These are phyloP conservation scores for Coccomyxa subellipsoidea DNA, from an alignment of 163 green algal species.

Conservation along the genomic window DNA sequence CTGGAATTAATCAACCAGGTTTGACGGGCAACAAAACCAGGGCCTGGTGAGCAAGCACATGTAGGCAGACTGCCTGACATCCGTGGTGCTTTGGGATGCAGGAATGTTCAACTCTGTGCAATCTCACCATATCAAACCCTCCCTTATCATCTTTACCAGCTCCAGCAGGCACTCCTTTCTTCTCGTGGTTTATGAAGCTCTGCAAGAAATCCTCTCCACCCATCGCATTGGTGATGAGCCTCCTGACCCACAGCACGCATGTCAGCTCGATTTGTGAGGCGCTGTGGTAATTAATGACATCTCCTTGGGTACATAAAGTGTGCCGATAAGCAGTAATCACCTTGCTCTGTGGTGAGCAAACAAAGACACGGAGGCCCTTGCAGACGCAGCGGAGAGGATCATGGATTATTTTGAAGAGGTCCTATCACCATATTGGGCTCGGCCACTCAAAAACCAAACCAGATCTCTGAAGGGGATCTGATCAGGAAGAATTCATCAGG, in stretches of 20 bases:
- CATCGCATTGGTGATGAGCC: neutral
- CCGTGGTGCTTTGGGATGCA: no score
- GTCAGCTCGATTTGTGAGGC: no score
- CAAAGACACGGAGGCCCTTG: neutral
- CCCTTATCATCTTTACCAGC: conserved; percentile 44
- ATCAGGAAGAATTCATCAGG: no score
- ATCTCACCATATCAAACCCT: conserved; percentile 62
- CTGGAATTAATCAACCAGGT: neutral
- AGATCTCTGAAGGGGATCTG: no score
- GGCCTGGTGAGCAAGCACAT: neutral
- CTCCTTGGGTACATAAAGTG: no score
- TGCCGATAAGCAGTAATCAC: neutral
- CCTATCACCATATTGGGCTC: no score
- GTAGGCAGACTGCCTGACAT: neutral
- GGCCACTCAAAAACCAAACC: no score
- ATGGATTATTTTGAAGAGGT: neutral
- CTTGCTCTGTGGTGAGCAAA: neutral
- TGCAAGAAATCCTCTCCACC: conserved; percentile 16
- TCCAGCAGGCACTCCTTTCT: conserved; percentile 53
- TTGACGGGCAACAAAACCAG: neutral
- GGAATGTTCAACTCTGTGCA: neutral
- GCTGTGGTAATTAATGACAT: no score
- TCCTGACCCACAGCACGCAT: no score
- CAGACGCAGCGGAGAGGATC: neutral
- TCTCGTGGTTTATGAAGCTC: conserved; percentile 61